A percentile compares a stretch with the other conserved stretches of the same genome.
These are phyloP conservation scores for Calophaca sinica DNA, from an alignment of 306 rosid species.

Conservation along the genomic window DNA sequence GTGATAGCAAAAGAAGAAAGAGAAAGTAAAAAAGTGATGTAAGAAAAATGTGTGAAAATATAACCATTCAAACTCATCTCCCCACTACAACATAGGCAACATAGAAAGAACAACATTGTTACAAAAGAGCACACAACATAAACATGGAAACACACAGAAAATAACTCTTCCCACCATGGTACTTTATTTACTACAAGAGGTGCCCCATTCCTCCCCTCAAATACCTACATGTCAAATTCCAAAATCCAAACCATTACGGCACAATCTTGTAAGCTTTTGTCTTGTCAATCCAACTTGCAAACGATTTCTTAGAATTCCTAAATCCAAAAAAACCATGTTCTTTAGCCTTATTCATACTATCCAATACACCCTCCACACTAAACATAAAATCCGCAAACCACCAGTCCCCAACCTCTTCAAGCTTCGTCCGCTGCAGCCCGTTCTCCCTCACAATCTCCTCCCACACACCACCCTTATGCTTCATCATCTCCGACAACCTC, in stretches of 20 bases:
- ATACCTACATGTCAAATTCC: no score
- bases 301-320: slow-evolving; percentile 62
- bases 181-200: no score
- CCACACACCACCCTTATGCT: slow-evolving; percentile 61
- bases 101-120: no score
- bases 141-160: no score
- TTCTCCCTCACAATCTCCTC: slow-evolving; percentile 67
- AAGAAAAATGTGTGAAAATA: no score
- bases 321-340: slow-evolving; percentile 76
- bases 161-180: no score
- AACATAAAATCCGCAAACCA: slow-evolving; percentile 54
- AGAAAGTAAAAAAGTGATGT: no score
- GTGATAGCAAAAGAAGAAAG: no score
- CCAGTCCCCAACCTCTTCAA: slow-evolving; percentile 69
- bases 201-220: no score
- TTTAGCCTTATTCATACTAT: slow-evolving; percentile 71
- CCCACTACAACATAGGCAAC: no score
- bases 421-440: slow-evolving; percentile 42
- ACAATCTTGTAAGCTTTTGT: slow-evolving; percentile 62
- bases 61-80: no score
- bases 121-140: no score
- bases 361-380: slow-evolving; percentile 34
- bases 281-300: slow-evolving; percentile 59
- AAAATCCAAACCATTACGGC: slow-evolving; percentile 29
- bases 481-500: slow-evolving; percentile 60